Percentiles rank a stretch among this genome's conserved stretches.
Conservation (phyloP, 495 filamentous ascomycete genomes). For the Hypoxylon intermedium region DNA sequence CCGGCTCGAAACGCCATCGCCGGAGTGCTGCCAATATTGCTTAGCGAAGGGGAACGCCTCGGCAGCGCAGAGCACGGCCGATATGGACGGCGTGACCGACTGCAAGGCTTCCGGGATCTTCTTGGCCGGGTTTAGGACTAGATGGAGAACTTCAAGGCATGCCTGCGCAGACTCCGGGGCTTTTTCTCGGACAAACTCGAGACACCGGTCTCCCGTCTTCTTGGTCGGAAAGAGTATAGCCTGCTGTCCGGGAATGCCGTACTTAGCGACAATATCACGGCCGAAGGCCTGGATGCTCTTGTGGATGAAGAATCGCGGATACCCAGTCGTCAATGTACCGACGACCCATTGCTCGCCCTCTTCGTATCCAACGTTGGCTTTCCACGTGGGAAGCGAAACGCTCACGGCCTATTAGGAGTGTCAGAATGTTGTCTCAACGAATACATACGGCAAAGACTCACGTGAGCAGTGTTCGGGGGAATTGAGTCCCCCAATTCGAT, state of each 20-base stretch:
- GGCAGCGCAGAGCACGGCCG: constrained; percentile 73
- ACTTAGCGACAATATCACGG: constrained; percentile 66
- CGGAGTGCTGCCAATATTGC: constrained; percentile 94
- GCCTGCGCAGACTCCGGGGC: constrained; percentile 54
- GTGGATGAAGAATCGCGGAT: constrained; percentile 97
- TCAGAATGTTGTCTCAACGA: constrained; percentile 21
- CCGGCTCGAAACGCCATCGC: constrained; percentile 92
- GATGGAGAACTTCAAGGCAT: constrained; percentile 69
- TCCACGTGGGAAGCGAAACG: constrained; percentile 95
- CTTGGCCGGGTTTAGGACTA: constrained; percentile 62
- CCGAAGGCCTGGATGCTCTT: constrained; percentile 78
- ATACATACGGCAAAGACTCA: constrained; percentile 46
- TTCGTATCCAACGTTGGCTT: constrained; percentile 87
- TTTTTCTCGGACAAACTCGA: constrained; percentile 70
- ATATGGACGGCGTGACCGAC: constrained; percentile 59
- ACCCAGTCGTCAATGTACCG: constrained; percentile 84
- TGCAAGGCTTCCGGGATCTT: constrained; percentile 55
- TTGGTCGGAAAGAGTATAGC: constrained; percentile 83
- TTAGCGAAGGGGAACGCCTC: constrained; percentile 75
- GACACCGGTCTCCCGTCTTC: constrained; percentile 70
- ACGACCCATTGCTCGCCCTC: constrained; percentile 89
- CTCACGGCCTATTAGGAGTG: constrained; percentile 76
- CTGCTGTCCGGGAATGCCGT: constrained; percentile 67
- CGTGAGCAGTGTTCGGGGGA: constrained; percentile 66
- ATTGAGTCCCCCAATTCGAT: constrained; percentile 64